Evolutionary conservation across 164 flowering plant species (phyloP), one percentile per base, ranked within the genome.

Genomic region (Kalanchoe fedtschenkoi): DNA sequence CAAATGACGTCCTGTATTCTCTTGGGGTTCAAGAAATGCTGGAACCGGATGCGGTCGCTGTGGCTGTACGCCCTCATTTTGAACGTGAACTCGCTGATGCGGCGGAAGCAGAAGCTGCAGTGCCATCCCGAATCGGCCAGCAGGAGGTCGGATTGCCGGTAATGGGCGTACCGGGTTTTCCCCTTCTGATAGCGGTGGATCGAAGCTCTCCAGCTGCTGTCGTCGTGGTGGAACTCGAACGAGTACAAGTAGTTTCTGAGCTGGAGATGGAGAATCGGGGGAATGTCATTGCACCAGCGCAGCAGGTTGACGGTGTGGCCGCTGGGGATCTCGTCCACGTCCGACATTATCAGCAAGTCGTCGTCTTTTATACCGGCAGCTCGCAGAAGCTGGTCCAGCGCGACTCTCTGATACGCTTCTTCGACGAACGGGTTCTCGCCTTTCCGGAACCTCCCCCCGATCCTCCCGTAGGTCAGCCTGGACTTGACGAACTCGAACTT

Each of bases 61-160:
- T 43, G 51, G 51, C 51, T 43, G 51, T 43, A 43, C 22, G 51
- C 51, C 19, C 19, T 43, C 51, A 43, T 43, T 43, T 43, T 43
- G 51, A 43, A 43, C 19, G 19, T 43, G 51, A 43, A 43, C 51
- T 43, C 51, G 22, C 51, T 43, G 51, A 43, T 43, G 19, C 9
- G 51, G 24, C 51, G 51, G 51, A 43, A 43, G 51, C 51, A 43
- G 19, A 43, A 43, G 22, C 51, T 43, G 11, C 51, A 43, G 19
- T 43, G 51, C 51, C 51, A 43, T n/a, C 51, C 51, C 19, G 51
- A 43, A 43, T 43, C 51, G 26, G 24, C 51, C 9, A 43, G 19
- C 6, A 43, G 51, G 19, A 43, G 51, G 51, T 43, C 51, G 19
- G 51, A 43, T 10, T 43, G 51, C 4, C 51, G 51, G 51, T 43